A percentile compares a stretch with the other conserved stretches of the same genome.
These are phyloP conservation scores for Globisporangium iwayamae DNA, from an alignment of 352 stramenopile species.

Conservation along the genomic window DNA sequence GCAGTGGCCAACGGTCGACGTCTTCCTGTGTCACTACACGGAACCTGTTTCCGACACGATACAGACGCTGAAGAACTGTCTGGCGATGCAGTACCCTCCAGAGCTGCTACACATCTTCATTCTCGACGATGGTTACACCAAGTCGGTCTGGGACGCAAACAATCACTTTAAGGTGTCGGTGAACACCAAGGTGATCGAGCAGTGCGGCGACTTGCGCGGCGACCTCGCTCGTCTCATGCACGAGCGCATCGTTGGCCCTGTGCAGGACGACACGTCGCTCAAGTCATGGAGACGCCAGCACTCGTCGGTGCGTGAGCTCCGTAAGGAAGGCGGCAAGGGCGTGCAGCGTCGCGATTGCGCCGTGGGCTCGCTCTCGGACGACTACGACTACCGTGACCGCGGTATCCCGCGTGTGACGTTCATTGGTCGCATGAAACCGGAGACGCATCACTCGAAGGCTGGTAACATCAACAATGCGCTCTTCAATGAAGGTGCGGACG, in stretches of 20 bases:
- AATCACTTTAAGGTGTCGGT: conserved; percentile 90
- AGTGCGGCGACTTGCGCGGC: conserved; percentile 75
- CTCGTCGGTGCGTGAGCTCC: conserved; percentile 80
- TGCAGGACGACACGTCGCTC: conserved; percentile 69
- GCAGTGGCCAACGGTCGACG: conserved; percentile 85
- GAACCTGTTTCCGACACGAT: conserved; percentile 85
- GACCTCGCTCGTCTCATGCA: conserved; percentile 85
- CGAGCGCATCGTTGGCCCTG: conserved; percentile 77
- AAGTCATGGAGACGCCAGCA: conserved; percentile 86
- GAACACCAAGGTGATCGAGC: conserved; percentile 89
- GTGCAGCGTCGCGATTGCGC: conserved; percentile 83
- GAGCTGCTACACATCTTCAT: conserved; percentile 86
- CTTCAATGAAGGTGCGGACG: conserved; percentile 87
- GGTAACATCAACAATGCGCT: conserved; percentile 91
- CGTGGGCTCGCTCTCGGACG: conserved; percentile 82
- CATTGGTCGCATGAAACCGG: conserved; percentile 85
- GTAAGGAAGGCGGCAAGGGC: conserved; percentile 76
- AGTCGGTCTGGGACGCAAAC: conserved; percentile 87
- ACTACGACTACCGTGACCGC: conserved; percentile 89
- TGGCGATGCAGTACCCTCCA: conserved; percentile 85
- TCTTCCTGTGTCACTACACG: conserved; percentile 90
- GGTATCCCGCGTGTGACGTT: conserved; percentile 85
- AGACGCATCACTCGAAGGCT: conserved; percentile 88
- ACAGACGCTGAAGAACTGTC: conserved; percentile 83
- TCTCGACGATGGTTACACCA: conserved; percentile 88